phyloP scores from a whole-genome alignment of 768 basidiomycete species.

The Gelatoporia subvermispora region DNA sequence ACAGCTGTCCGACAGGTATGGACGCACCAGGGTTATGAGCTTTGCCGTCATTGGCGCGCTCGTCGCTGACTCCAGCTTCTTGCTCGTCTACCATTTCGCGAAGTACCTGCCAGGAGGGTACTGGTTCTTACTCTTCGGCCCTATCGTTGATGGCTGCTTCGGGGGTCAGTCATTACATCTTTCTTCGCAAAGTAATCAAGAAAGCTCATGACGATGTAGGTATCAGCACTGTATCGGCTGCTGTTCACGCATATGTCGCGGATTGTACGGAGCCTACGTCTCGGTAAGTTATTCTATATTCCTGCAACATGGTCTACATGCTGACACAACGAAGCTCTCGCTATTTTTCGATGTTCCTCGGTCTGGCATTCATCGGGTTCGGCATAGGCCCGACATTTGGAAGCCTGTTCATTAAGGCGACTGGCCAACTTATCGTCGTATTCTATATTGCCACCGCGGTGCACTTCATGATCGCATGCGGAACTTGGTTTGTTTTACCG shows the following conservation, averaged over 20 bases:
- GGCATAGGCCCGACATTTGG: conserved; percentile 75
- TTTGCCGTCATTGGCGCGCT: conserved; percentile 59
- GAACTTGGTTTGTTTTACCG: conserved; percentile 61
- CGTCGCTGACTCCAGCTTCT: conserved; percentile 57
- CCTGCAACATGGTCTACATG: background rate
- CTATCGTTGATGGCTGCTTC: conserved; percentile 60
- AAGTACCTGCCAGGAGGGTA: conserved; percentile 72
- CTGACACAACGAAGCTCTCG: conserved; percentile 42
- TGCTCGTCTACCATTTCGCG: conserved; percentile 58
- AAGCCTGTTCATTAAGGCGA: conserved; percentile 54
- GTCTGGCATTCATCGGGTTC: conserved; percentile 69
- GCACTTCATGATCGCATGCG: conserved; percentile 44
- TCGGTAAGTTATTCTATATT: conserved; percentile 36
- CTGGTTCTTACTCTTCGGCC: conserved; percentile 68
- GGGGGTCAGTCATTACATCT: conserved; percentile 51
- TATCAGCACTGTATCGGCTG: conserved; percentile 42
- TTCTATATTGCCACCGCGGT: conserved; percentile 62
- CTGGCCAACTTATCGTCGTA: conserved; percentile 51
- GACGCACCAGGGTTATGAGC: conserved; percentile 61
- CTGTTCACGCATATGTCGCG: conserved; percentile 61
- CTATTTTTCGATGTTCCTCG: conserved; percentile 59
- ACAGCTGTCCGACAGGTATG: conserved; percentile 74
- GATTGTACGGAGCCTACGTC: conserved; percentile 55
- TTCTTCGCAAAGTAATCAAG: background rate
- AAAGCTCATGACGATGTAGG: conserved; percentile 35